Evolutionary conservation across 225 moss, liverwort and hornwort species (phyloP).

Genomic region (Marchantia polymorpha): DNA sequence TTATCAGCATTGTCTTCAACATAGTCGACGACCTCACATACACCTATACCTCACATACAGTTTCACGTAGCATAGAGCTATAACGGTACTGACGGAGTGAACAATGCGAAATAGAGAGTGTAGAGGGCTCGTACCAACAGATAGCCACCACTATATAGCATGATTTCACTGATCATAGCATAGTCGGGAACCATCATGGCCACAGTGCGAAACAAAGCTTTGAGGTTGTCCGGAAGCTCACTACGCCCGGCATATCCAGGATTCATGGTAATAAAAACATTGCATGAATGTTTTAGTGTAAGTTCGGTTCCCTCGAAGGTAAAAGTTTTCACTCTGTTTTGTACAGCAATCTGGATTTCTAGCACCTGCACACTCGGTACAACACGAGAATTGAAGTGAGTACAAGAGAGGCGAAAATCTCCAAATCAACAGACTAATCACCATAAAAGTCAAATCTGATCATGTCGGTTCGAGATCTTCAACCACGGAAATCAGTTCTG

Average conservation of each 20-base stretch:
- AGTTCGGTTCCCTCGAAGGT: conserved; percentile 85
- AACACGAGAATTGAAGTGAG: neutral
- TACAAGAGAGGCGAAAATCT: neutral
- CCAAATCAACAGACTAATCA: neutral
- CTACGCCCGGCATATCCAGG: conserved; percentile 89
- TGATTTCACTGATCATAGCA: conserved; percentile 94
- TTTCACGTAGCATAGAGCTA: neutral
- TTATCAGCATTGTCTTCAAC: neutral
- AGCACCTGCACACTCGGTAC: conserved; percentile 49
- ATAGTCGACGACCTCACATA: neutral
- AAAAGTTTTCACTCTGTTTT: conserved; percentile 75
- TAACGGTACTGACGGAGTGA: neutral
- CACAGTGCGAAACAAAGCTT: conserved; percentile 79
- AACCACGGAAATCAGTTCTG: neutral
- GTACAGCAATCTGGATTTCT: conserved; percentile 84
- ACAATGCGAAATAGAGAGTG: neutral
- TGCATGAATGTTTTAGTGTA: conserved; percentile 63
- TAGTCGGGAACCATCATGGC: conserved; percentile 98
- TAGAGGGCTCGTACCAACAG: conserved; percentile 42
- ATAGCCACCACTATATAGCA: conserved; percentile 86
- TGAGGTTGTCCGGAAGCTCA: conserved; percentile 84
- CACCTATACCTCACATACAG: neutral
- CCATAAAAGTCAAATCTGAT: neutral
- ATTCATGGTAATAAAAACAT: conserved; percentile 85
- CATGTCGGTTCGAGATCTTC: neutral